Conservation (phyloP, 495 filamentous ascomycete species). For the Daldinia childiae region DNA sequence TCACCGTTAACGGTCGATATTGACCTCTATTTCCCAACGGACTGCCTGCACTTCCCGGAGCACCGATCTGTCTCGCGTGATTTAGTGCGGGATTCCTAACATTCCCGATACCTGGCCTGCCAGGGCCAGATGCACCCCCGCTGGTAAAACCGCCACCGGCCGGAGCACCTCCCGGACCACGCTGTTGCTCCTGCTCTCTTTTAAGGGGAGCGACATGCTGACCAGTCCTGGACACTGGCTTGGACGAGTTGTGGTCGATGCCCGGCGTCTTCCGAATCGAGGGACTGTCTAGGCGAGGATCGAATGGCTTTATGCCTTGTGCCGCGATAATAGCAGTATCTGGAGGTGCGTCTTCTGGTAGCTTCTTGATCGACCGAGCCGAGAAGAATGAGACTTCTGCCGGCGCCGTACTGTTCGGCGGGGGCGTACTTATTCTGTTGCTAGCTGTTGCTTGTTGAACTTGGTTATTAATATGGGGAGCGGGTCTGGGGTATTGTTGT, state of each 20-base stretch:
- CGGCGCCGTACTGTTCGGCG: constrained; percentile 25
- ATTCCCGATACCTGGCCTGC: constrained; percentile 45
- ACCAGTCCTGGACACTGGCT: constrained; percentile 65
- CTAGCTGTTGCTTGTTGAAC: constrained; percentile 40
- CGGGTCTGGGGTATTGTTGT: constrained; percentile 41
- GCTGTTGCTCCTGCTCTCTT: constrained; percentile 34
- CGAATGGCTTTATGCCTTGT: constrained; percentile 68
- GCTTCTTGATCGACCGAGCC: constrained; percentile 67
- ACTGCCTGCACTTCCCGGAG: constrained; percentile 66
- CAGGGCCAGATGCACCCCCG: constrained; percentile 44
- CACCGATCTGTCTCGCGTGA: constrained; percentile 75
- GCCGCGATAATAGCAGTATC: constrained; percentile 49
- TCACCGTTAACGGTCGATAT: constrained; percentile 70
- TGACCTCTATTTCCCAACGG: constrained; percentile 65
- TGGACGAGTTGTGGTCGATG: constrained; percentile 80
- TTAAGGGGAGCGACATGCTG: constrained; percentile 53
- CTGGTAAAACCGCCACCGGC: constrained; percentile 15
- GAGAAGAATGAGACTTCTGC: constrained; percentile 75
- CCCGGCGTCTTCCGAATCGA: constrained; percentile 90
- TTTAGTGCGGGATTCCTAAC: constrained; percentile 78
- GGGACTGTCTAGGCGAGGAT: constrained; percentile 83
- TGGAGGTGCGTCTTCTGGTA: constrained; percentile 47
- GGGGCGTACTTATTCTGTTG: constrained; percentile 41
- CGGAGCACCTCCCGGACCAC: constrained; percentile 15
- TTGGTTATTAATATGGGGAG: constrained; percentile 50